Conservation (phyloP, 768 basidiomycete genomes). For the Russula emetica region DNA sequence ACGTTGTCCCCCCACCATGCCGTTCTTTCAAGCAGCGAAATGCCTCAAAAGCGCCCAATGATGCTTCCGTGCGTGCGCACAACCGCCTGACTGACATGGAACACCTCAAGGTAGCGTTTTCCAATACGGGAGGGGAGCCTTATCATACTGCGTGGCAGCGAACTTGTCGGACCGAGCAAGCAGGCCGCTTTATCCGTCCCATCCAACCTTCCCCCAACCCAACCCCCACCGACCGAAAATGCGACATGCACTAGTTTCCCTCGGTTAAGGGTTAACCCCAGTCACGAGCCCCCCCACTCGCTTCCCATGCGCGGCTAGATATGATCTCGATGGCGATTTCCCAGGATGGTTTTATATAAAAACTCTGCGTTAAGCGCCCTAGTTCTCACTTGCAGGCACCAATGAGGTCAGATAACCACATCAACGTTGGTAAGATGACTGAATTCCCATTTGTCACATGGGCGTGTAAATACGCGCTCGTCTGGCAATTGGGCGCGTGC, state of each 20-base stretch:
- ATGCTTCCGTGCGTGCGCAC: constrained; percentile 23
- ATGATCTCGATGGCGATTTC: constrained; percentile 17
- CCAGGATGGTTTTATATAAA: constrained; percentile 5
- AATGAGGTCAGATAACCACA: constrained; percentile 25
- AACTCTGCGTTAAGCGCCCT: neutral
- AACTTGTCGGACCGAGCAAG: constrained; percentile 10
- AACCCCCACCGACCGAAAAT: constrained; percentile 11
- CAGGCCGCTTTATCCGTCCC: neutral
- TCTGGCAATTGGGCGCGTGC: constrained; percentile 9
- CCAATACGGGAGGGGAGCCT: neutral
- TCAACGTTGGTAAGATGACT: constrained; percentile 5
- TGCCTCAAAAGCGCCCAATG: constrained; percentile 7
- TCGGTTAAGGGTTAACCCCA: constrained; percentile 25
- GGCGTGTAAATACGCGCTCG: constrained; percentile 13
- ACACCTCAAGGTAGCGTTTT: constrained; percentile 11
- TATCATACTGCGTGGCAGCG: constrained; percentile 17
- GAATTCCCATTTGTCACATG: constrained; percentile 14
- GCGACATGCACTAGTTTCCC: constrained; percentile 5
- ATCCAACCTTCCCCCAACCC: neutral
- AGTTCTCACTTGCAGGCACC: constrained; percentile 14
- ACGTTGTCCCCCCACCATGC: neutral
- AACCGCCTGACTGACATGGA: constrained; percentile 21
- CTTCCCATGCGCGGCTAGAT: constrained; percentile 22
- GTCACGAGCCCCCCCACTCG: constrained; percentile 20
- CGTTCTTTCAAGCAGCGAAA: no score